Evolutionary conservation across 371 early-diverging fungal genomes (phyloP), one percentile per base, ranked within the genome.

Genomic region (Mortierella sp.): DNA sequence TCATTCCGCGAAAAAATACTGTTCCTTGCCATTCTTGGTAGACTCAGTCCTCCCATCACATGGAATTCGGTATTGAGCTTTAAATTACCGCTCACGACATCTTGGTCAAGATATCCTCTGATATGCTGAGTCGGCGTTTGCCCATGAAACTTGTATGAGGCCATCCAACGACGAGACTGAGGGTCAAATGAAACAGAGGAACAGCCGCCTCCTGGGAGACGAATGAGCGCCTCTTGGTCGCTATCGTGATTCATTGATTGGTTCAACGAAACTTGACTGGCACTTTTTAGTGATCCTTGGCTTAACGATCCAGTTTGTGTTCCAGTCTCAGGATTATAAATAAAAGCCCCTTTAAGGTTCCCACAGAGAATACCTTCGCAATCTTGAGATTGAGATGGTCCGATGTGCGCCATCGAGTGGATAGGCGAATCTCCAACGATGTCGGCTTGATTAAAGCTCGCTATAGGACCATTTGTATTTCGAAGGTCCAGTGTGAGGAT

Each of bases 331-430:
- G 60, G 60, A 52, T 74, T 74, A 36, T 74, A 80, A 6, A 80
- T 57, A 58, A 80, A 69, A 10, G 75, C 72, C 0, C 80, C 75
- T 8, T 68, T 57, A 1, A 74, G 58, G 52, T 74, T 80, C 3
- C 76, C 81, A 24, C 81, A 81, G 3, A 81, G 59, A 48, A 81
- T 65, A 8, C 69, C 81, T 19, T 75, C 75, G 10, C 63, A 63
- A 4, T 32, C 57, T n/a, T 66, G 65, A 22, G 55, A 47, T 1
- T 47, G 28, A 0, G 57, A 52, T 7, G 72, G 63, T 28, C 63
- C 70, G 32, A 81, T 72, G 43, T 81, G 72, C 15, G 53, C 21
- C 76, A 81, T 67, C 7, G 76, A 69, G 57, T 81, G 76, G 47
- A 81, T 75, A 3, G 75, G 81, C 1, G 81, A 72, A n/a, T 71